Evolutionary conservation across 495 filamentous ascomycete species (phyloP), one percentile per base, ranked within the genome.

Genomic region (Trypethelium eluteriae): DNA sequence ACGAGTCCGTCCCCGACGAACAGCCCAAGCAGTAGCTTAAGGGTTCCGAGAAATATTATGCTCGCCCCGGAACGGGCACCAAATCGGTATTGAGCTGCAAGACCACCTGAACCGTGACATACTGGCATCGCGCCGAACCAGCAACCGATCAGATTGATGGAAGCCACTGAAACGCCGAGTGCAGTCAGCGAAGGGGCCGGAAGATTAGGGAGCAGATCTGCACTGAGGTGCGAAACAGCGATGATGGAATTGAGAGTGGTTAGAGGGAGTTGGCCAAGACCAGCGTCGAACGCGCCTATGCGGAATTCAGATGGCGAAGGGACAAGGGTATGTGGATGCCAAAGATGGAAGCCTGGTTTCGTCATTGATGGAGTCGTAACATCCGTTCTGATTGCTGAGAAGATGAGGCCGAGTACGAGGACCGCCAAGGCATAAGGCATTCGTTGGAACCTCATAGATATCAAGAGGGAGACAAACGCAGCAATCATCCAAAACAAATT

Each of bases 41-140:
- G 77, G 0, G 83, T 32, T 0, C 93, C 93, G 1, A 97, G 82
- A 57, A 96, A 73, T 53, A 96, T 85, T 47, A 96, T 82, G 69
- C 88, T 89, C 0, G 90, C 83, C 1, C 93, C 93, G 39, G 90
- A 94, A 12, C 93, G 86, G 5, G 93, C 92, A 2, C 93, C 93
- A 69, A 96, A 98, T 2, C 90, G 85, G 71, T 90, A 89, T 73
- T 96, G 93, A 1, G 87, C 93, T 2, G 93, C 93, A 0, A 97
- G 79, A 0, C 93, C 93, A 2, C 93, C 93, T 12, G 91, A 91
- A 25, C 93, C 93, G 73, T 97, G 93, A 71, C 93, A 98, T 2
- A 96, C 89, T 4, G 93, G 93, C 93, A 98, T 98, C 0, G 87
- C 89, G 38, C 92, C 93, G 74, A 96, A 94, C 88, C 89, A 93